Conservation (phyloP, 1,284 basidiomycete species). For the Ganoderma lucidum region DNA sequence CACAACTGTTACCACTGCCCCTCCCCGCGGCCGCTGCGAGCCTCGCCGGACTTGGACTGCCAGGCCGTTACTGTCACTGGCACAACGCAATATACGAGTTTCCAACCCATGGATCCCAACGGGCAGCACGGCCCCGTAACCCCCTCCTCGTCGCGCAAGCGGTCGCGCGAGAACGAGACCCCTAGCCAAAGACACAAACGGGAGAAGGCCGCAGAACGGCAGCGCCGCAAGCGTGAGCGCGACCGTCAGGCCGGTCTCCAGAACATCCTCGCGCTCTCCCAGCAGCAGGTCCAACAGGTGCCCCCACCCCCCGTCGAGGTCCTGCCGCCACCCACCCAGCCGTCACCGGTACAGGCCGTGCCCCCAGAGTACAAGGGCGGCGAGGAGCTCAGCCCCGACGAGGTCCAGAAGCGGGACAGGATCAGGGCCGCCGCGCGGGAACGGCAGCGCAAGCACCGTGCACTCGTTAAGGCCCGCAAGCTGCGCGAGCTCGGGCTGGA, state of each 20-base stretch:
- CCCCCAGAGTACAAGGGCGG: constrained; percentile 42
- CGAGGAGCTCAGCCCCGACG: constrained; percentile 65
- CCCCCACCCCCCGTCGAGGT: constrained; percentile 37
- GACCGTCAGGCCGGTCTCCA: constrained; percentile 60
- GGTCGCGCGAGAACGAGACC: constrained; percentile 75
- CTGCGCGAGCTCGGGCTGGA: constrained; percentile 80
- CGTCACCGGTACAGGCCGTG: constrained; percentile 22
- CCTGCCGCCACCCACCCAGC: constrained; percentile 36
- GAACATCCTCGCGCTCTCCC: constrained; percentile 41
- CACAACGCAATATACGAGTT: constrained; percentile 34
- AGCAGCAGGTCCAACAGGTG: constrained; percentile 35
- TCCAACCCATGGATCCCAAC: constrained; percentile 40
- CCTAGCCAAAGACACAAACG: constrained; percentile 73
- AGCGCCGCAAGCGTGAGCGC: constrained; percentile 79
- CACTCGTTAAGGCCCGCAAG: constrained; percentile 77
- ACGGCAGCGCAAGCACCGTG: constrained; percentile 80
- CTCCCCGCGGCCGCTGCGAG: constrained; percentile 16
- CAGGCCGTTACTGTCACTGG: constrained; percentile 32
- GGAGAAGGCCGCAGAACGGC: constrained; percentile 83
- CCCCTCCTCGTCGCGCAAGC: constrained; percentile 52
- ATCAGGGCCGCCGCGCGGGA: constrained; percentile 78
- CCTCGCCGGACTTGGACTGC: constrained; percentile 16
- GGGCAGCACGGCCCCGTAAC: constrained; percentile 38
- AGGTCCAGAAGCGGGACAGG: constrained; percentile 67
- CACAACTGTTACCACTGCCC: constrained; percentile 45